A percentile compares a stretch with the other conserved stretches of the same genome.
phyloP scores from a whole-genome alignment of 139 green algal species.

The Coelastrella sp. region DNA sequence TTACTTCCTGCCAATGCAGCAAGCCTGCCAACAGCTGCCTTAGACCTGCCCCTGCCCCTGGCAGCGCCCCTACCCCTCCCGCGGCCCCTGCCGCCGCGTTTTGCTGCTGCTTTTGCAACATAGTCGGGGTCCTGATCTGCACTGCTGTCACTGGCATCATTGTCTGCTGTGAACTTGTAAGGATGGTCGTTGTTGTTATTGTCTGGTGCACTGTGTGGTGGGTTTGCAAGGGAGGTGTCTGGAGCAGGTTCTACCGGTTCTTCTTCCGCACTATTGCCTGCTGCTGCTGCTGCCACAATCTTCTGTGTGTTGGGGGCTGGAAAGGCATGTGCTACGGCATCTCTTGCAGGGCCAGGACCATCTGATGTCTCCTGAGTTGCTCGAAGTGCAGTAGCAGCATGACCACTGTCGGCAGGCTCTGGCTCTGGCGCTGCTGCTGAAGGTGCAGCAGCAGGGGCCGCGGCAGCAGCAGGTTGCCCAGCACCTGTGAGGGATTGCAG shows the following conservation, averaged over 20 bases:
- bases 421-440: conserved; percentile 17
- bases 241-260: background rate
- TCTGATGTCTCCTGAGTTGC: background rate
- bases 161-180: background rate
- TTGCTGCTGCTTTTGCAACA: background rate
- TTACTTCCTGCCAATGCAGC: conserved; percentile 6
- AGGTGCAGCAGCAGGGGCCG: background rate
- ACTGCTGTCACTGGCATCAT: background rate
- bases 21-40: conserved; percentile 12
- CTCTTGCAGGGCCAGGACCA: background rate
- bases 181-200: background rate
- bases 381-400: background rate
- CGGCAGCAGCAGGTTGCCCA: background rate
- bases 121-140: background rate
- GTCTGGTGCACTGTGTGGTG: background rate
- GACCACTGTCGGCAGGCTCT: background rate
- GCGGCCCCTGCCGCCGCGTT: background rate
- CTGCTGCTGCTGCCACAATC: conserved; percentile 18
- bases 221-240: background rate
- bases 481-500: too few relatives aligned
- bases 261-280: background rate
- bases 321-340: background rate
- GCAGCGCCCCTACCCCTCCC: background rate
- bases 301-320: background rate
- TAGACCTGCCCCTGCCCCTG: background rate